A percentile compares a stretch with the other conserved stretches of the same genome.
These are phyloP conservation scores for Tilletia indica DNA, from an alignment of 1,284 basidiomycete genomes.

Conservation along the genomic window DNA sequence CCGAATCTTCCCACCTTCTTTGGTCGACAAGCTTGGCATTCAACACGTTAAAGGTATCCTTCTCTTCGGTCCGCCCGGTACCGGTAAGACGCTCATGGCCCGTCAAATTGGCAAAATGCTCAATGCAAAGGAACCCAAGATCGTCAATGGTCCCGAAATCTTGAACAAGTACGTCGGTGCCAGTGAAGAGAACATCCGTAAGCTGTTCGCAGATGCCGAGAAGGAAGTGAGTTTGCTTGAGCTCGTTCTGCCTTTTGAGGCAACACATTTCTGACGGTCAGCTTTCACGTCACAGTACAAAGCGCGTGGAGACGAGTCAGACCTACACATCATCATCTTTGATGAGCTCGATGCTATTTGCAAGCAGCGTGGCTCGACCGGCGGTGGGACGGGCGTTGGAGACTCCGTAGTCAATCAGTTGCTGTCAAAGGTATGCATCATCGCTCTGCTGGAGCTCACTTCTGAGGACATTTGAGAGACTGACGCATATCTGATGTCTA, in stretches of 20 bases:
- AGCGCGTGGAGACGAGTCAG: conserved; percentile 96
- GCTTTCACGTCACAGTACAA: conserved; percentile 66
- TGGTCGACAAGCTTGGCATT: conserved; percentile 97
- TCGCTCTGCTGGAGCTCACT: conserved; percentile 43
- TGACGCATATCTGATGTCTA: neutral
- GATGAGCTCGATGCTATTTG: conserved; percentile 98
- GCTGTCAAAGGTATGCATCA: conserved; percentile 69
- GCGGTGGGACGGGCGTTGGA: conserved; percentile 86
- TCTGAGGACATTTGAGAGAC: conserved; percentile 48
- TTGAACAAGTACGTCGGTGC: conserved; percentile 97
- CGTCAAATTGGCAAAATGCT: conserved; percentile 99
- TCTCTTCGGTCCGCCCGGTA: conserved; percentile 92
- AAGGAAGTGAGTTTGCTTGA: conserved; percentile 64
- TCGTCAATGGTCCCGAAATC: conserved; percentile 97
- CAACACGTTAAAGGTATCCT: conserved; percentile 98
- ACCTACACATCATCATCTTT: conserved; percentile 98
- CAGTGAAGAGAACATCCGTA: conserved; percentile 97
- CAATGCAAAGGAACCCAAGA: conserved; percentile 95
- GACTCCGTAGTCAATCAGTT: conserved; percentile 99
- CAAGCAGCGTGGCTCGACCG: conserved; percentile 75
- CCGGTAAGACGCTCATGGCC: conserved; percentile 97
- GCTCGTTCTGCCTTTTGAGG: too few species aligned
- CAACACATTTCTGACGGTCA: neutral
- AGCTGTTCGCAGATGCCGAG: conserved; percentile 95
- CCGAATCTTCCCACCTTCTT: conserved; percentile 91